These are phyloP conservation scores for Pythium dissotocum DNA, from an alignment of 352 stramenopile species.

Conservation along the genomic window DNA sequence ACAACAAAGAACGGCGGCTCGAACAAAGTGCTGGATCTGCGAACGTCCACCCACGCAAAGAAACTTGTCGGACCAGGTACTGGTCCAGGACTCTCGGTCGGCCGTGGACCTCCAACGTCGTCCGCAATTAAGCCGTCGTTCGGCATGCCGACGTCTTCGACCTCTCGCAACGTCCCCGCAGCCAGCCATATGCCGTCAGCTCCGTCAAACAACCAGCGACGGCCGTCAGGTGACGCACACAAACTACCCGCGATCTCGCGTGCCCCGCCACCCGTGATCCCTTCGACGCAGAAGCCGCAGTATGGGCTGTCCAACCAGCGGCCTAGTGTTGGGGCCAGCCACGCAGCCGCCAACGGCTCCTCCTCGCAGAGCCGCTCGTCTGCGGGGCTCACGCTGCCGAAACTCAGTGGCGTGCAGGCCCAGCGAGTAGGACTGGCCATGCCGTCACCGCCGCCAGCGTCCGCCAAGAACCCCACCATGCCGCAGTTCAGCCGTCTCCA, in stretches of 20 bases:
- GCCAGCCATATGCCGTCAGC: conserved; percentile 8
- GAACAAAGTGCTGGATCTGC: conserved; percentile 30
- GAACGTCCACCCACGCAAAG: conserved; percentile 12
- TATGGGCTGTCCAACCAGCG: background rate
- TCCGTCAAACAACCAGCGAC: conserved; percentile 8
- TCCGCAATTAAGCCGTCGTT: background rate
- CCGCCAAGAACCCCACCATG: conserved; percentile 40
- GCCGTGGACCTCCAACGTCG: background rate
- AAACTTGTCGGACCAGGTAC: background rate
- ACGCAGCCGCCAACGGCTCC: background rate
- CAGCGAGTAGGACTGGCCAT: conserved; percentile 16
- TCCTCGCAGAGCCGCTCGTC: background rate
- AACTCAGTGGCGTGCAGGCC: conserved; percentile 13
- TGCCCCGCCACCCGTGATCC: background rate
- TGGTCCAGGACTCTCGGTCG: background rate
- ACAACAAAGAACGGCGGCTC: conserved; percentile 20
- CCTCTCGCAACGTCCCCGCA: background rate
- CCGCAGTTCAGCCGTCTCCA: conserved; percentile 66
- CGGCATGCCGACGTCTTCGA: background rate
- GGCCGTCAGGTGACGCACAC: background rate
- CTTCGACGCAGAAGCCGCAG: background rate
- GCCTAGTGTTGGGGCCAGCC: background rate
- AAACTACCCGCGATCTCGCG: conserved; percentile 21
- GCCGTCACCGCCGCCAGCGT: conserved; percentile 41
- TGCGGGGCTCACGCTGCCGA: conserved; percentile 32